Evolutionary conservation across 805 yeast species (phyloP), one percentile per base, ranked within the genome.

Genomic region (Cyberlindnera meyerae): DNA sequence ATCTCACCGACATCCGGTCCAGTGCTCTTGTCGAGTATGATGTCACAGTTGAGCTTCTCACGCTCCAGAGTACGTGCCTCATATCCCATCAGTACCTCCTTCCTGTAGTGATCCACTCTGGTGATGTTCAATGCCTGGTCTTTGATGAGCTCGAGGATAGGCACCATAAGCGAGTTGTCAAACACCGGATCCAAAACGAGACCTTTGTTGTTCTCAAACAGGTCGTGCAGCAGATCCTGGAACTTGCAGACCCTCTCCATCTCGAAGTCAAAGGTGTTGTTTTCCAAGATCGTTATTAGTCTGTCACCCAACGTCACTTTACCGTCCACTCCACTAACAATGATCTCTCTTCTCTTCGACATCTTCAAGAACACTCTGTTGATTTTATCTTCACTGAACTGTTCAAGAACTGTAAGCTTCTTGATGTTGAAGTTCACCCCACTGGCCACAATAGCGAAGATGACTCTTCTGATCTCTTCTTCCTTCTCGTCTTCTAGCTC

Each of bases 1-100:
- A 52, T 37, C 20, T 18, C 21, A 12, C 14, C 27, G 4, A 11
- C 30, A 2, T 33, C 42, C 3, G 20, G 20, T n/a, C n/a, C n/a
- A n/a, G n/a, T n/a, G n/a, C n/a, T n/a, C 34, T 37, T 31, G 5
- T 63, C 60, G 16, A 71, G 54, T 16, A 74, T 66, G 17, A 78
- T 75, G 52, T 75, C 95, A 54, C 78, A 81, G 50, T 72, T 86
- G 33, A 74, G 70, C 55, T 68, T 79, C 28, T 70, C 75, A 45
- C 80, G 75, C 43, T 85, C 94, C 27, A 84, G 72, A 14, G 75
- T 65, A 43, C 96, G 71, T 1, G 96, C 82, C 27, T 81, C 82
- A 54, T 88, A 89, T 11, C 85, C 80, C 24, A 70, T 66, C 34
- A 73, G 66, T n/a, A 70, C 55, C 15, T 58, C 57, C 12, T 63